A percentile compares a stretch with the other conserved stretches of the same genome.
Conservation (phyloP, 768 basidiomycete genomes). For the Tulasnella calospora region DNA sequence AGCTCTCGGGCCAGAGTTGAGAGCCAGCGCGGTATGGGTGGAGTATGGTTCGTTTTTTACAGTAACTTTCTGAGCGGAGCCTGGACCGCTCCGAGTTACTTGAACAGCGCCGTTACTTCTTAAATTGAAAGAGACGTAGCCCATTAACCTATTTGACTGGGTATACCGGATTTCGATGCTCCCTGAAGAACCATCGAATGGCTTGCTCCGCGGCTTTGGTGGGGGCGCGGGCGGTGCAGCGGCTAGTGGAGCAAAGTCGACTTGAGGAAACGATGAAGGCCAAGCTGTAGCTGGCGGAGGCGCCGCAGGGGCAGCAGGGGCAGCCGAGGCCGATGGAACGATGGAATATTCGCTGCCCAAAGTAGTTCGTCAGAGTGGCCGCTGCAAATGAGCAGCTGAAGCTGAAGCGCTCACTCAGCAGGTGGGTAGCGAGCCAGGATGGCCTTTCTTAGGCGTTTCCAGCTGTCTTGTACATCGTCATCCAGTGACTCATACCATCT, state of each 20-base stretch:
- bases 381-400: neutral
- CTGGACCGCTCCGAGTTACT: neutral
- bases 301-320: neutral
- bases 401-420: neutral
- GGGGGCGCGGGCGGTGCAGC: neutral
- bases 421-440: neutral
- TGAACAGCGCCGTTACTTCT: neutral
- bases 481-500: neutral
- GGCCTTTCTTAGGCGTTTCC: neutral
- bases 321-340: neutral
- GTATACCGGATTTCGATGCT: neutral
- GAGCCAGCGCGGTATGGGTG: neutral
- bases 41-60: neutral
- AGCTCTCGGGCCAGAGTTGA: neutral
- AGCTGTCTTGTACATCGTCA: neutral
- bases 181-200: neutral
- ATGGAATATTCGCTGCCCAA: neutral
- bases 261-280: neutral
- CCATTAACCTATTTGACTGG: neutral
- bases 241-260: neutral
- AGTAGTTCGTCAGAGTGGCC: neutral
- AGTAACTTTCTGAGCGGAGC: neutral
- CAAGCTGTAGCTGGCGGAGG: neutral
- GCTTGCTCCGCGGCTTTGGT: neutral
- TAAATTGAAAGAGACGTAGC: neutral